Percentiles rank a stretch among this genome's conserved stretches.
phyloP scores from a whole-genome alignment of 1,139 yeast genomes.

The Candida neerlandica region DNA sequence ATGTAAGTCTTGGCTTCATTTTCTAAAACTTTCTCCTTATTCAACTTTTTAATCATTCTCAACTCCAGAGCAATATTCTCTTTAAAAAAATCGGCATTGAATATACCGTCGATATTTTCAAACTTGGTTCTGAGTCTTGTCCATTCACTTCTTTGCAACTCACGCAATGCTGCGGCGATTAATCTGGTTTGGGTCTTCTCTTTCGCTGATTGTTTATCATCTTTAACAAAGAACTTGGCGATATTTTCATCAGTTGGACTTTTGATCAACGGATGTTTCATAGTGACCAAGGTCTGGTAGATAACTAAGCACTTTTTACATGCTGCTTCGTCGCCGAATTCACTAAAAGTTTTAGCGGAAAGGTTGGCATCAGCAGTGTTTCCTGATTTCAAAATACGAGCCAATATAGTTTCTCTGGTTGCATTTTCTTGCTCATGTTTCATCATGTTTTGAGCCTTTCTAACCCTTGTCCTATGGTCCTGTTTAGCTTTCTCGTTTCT shows the following conservation, averaged over 20 bases:
- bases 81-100: constrained; percentile 3
- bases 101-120: constrained; percentile 26
- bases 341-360: constrained; percentile 24
- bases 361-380: constrained; percentile 28
- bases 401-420: constrained; percentile 50
- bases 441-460: constrained; percentile 31
- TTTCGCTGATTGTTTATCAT: constrained; percentile 35
- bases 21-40: constrained; percentile 57
- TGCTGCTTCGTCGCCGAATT: constrained; percentile 22
- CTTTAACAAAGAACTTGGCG: constrained; percentile 31
- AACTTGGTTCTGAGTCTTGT: constrained; percentile 53
- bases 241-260: constrained; percentile 22
- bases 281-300: constrained; percentile 29
- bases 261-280: constrained; percentile 30
- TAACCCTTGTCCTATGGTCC: constrained; percentile 22
- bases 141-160: constrained; percentile 52
- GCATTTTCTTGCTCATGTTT: constrained; percentile 41
- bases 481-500: constrained; percentile 29
- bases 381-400: constrained; percentile 32
- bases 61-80: constrained; percentile 60
- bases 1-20: constrained; percentile 55
- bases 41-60: constrained; percentile 46
- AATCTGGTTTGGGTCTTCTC: constrained; percentile 47
- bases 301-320: constrained; percentile 35
- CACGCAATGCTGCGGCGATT: constrained; percentile 57